Conservation (phyloP, 345 rosid genomes). For the Populus euphratica region DNA sequence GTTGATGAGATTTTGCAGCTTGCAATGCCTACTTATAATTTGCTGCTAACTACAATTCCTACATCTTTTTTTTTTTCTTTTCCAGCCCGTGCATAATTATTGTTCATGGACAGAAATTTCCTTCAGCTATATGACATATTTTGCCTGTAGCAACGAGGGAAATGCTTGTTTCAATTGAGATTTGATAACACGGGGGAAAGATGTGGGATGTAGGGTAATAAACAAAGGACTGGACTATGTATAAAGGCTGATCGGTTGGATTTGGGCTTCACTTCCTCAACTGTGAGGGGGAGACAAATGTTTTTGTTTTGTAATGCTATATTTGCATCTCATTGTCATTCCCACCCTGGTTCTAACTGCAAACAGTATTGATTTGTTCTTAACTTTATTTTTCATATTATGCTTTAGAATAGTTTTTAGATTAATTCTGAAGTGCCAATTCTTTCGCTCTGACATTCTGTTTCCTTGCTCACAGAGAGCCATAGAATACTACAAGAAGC, state of each 20-base stretch:
- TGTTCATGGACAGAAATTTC: background rate
- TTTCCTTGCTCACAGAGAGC: slow-evolving; percentile 58
- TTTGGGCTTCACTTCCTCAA: background rate
- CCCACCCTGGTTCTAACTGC: background rate
- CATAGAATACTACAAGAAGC: slow-evolving; percentile 72
- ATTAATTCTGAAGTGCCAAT: background rate
- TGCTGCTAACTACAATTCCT: background rate
- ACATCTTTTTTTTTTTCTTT: background rate
- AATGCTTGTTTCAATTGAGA: background rate
- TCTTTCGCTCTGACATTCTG: background rate
- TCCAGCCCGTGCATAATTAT: background rate
- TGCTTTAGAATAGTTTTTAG: background rate
- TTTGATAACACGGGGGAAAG: background rate
- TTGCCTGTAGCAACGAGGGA: background rate
- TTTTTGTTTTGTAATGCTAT: background rate
- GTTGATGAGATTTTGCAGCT: background rate
- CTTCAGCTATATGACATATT: background rate
- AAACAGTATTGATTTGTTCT: background rate
- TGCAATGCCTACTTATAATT: background rate
- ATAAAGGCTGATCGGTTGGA: background rate
- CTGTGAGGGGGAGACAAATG: background rate
- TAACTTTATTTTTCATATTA: background rate
- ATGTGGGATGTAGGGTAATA: background rate
- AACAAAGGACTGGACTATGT: background rate
- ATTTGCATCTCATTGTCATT: background rate